Conservation (phyloP, 2,329 filamentous ascomycete species). For the Phyllosticta citribraziliensis region DNA sequence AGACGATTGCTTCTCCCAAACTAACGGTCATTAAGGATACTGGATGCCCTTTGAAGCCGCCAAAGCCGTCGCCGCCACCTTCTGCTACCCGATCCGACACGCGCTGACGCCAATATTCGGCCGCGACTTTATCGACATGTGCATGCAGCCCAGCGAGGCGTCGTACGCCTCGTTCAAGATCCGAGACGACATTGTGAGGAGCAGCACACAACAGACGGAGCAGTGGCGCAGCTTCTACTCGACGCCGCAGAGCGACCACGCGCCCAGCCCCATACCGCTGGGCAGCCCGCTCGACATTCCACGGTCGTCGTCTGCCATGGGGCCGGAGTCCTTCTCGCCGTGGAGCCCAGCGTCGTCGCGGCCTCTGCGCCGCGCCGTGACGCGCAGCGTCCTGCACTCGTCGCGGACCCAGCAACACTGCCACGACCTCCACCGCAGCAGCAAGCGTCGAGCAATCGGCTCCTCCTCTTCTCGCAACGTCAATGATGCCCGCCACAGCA, state of each 20-base stretch:
- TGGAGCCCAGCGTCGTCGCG: not conserved
- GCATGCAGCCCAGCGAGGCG: constrained; percentile 53
- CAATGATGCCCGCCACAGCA: not conserved
- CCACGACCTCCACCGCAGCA: not conserved
- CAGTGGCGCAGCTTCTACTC: constrained; percentile 20
- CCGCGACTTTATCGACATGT: constrained; percentile 63
- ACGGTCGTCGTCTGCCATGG: not conserved
- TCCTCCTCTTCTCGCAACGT: not conserved
- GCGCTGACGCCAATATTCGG: constrained; percentile 89
- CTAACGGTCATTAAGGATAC: constrained; percentile 53
- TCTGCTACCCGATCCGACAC: constrained; percentile 75
- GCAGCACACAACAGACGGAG: constrained; percentile 27
- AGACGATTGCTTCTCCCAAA: not conserved
- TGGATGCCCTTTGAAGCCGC: constrained; percentile 93
- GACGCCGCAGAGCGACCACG: not conserved
- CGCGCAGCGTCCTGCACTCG: not conserved
- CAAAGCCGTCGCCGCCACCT: constrained; percentile 76
- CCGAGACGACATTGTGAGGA: constrained; percentile 27
- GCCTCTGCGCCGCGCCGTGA: not conserved
- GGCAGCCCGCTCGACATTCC: not conserved
- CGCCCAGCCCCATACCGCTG: not conserved
- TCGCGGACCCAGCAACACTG: not conserved
- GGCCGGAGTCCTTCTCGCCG: not conserved
- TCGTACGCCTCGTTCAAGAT: constrained; percentile 46
- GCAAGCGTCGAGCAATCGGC: not conserved